Evolutionary conservation across 2,329 filamentous ascomycete species (phyloP).

Genomic region (Knufia petricola): DNA sequence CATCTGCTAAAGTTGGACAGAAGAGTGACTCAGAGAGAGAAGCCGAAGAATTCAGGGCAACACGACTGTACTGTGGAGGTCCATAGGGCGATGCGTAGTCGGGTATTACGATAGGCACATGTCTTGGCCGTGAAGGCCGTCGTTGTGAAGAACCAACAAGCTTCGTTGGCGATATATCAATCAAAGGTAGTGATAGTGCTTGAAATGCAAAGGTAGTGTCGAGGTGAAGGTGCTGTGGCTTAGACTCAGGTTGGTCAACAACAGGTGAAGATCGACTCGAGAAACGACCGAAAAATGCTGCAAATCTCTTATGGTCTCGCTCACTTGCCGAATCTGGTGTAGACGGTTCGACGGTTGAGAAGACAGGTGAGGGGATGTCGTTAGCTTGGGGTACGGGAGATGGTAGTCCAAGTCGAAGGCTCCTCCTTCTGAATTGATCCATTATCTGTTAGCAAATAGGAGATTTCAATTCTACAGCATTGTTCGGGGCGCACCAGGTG

Average conservation of each 20-base stretch:
- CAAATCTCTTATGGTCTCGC: constrained; percentile 22
- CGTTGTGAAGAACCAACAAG: constrained; percentile 12
- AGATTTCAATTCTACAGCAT: neutral
- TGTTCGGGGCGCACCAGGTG: neutral
- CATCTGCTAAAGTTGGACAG: constrained; percentile 10
- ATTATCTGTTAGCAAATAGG: constrained; percentile 3
- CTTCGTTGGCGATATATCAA: constrained; percentile 13
- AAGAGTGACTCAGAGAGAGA: constrained; percentile 12
- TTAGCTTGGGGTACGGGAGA: neutral
- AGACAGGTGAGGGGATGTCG: neutral
- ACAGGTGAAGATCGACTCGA: constrained; percentile 12
- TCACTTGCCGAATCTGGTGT: constrained; percentile 3
- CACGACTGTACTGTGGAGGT: constrained; percentile 12
- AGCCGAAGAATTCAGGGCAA: constrained; percentile 10
- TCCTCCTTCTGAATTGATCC: constrained; percentile 3
- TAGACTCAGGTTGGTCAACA: constrained; percentile 5
- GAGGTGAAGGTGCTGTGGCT: constrained; percentile 8
- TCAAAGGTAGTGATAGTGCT: constrained; percentile 9
- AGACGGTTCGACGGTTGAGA: neutral
- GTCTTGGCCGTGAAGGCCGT: constrained; percentile 21
- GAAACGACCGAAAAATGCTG: constrained; percentile 17
- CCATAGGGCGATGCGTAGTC: constrained; percentile 24
- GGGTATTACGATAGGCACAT: constrained; percentile 26
- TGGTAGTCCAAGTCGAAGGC: neutral
- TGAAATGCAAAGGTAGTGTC: constrained; percentile 13